Percentiles rank a stretch among this genome's conserved stretches.
Evolutionary conservation across 192 early-diverging fungal species (phyloP).

Genomic region (Coemansia aciculifera): DNA sequence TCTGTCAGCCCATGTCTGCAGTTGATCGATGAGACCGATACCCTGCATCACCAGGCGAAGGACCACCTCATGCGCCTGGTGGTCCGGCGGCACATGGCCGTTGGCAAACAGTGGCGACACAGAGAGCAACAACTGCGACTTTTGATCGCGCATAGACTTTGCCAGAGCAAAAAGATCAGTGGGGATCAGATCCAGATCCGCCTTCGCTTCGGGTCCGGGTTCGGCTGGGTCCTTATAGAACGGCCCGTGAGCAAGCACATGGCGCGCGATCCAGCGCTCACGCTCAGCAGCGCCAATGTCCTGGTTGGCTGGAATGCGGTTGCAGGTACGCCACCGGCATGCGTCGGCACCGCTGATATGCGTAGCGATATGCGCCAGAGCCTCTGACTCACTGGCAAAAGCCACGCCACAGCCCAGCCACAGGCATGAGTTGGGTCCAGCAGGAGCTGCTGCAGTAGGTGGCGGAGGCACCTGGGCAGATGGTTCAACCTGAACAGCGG

Average conservation of each 20-base stretch:
- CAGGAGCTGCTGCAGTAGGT: background rate
- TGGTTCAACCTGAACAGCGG: slow-evolving; percentile 20
- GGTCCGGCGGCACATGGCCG: slow-evolving; percentile 7
- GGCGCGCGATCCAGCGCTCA: slow-evolving; percentile 31
- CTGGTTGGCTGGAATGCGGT: slow-evolving; percentile 26
- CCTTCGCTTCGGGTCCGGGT: background rate
- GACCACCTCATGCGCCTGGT: slow-evolving; percentile 21
- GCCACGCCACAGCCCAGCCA: slow-evolving; percentile 34
- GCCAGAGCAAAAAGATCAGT: slow-evolving; percentile 11
- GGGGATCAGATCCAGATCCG: background rate
- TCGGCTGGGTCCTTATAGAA: slow-evolving; percentile 16
- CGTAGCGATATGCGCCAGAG: slow-evolving; percentile 18
- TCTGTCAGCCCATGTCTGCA: slow-evolving; percentile 48
- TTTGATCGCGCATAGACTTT: slow-evolving; percentile 11
- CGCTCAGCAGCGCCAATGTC: background rate
- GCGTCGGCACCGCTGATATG: slow-evolving; percentile 35
- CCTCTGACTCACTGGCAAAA: slow-evolving; percentile 36
- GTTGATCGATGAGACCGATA: slow-evolving; percentile 44
- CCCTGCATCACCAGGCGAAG: slow-evolving; percentile 40
- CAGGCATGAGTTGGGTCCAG: slow-evolving; percentile 18
- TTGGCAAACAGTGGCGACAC: slow-evolving; percentile 19
- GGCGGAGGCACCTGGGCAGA: background rate
- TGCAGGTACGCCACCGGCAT: slow-evolving; percentile 47
- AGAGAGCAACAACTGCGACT: slow-evolving; percentile 5
- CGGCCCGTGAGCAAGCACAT: slow-evolving; percentile 44